Evolutionary conservation across 495 filamentous ascomycete species (phyloP).

Genomic region (Aspergillus homomorphus): DNA sequence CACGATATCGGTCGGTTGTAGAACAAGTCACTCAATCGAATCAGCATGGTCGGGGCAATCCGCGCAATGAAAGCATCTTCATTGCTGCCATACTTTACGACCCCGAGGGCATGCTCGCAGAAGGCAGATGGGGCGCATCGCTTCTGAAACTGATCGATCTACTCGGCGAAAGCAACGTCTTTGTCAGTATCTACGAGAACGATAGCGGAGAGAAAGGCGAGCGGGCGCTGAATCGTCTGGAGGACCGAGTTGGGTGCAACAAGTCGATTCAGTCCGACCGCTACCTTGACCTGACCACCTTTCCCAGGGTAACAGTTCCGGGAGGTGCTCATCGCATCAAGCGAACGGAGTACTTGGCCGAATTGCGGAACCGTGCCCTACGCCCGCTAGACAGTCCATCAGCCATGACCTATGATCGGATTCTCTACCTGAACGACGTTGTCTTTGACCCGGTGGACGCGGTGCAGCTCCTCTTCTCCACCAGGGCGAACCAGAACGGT

Average conservation of each 20-base stretch:
- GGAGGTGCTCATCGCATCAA: slow-evolving; percentile 59
- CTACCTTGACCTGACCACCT: slow-evolving; percentile 46
- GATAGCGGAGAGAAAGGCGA: slow-evolving; percentile 53
- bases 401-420: slow-evolving; percentile 53
- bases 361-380: slow-evolving; percentile 71
- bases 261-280: slow-evolving; percentile 52
- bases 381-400: slow-evolving; percentile 52
- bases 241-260: slow-evolving; percentile 42
- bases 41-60: slow-evolving; percentile 4
- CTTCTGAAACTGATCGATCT: slow-evolving; percentile 60
- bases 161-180: slow-evolving; percentile 50
- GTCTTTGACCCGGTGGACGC: slow-evolving; percentile 69
- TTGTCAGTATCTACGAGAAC: slow-evolving; percentile 64
- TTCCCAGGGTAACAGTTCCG: slow-evolving; percentile 58
- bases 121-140: slow-evolving; percentile 4
- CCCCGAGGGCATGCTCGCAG: neutral
- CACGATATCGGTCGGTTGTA: slow-evolving; percentile 3
- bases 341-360: slow-evolving; percentile 70
- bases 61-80: slow-evolving; percentile 10
- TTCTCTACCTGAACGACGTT: slow-evolving; percentile 76
- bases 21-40: neutral
- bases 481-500: slow-evolving; percentile 56
- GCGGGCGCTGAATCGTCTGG: slow-evolving; percentile 39
- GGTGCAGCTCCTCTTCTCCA: slow-evolving; percentile 70
- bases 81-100: slow-evolving; percentile 11